These are phyloP conservation scores for Rhizophagus prolifer DNA, from an alignment of 192 early-diverging fungal species.

Conservation along the genomic window DNA sequence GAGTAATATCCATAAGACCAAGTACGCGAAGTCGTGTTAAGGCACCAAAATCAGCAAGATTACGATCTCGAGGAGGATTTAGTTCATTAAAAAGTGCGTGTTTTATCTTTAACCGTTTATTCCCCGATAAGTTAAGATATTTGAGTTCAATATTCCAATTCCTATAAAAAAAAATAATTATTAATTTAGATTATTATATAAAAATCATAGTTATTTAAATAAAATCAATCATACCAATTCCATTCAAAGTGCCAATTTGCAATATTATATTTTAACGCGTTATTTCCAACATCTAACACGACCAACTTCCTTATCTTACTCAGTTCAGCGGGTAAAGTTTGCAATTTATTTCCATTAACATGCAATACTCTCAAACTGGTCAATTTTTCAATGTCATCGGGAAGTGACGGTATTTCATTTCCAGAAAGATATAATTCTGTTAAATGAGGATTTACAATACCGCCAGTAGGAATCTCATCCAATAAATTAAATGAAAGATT, in stretches of 20 bases:
- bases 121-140: constrained; percentile 89
- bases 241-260: constrained; percentile 95
- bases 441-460: constrained; percentile 69
- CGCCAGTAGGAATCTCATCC: constrained; percentile 76
- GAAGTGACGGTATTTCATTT: constrained; percentile 79
- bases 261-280: constrained; percentile 89
- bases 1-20: constrained; percentile 90
- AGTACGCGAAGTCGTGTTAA: constrained; percentile 76
- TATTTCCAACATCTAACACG: constrained; percentile 85
- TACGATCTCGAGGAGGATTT: constrained; percentile 41
- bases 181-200: too few species aligned
- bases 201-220: not conserved
- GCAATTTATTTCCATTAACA: constrained; percentile 88
- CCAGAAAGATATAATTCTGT: constrained; percentile 81
- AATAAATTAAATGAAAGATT: constrained; percentile 84
- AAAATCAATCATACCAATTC: constrained; percentile 69
- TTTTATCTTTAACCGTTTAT: constrained; percentile 87
- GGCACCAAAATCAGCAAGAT: constrained; percentile 75
- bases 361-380: constrained; percentile 69
- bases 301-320: constrained; percentile 78
- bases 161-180: constrained; percentile 31
- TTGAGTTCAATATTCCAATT: constrained; percentile 89
- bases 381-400: constrained; percentile 80
- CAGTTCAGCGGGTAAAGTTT: constrained; percentile 88
- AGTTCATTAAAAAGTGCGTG: constrained; percentile 50